phyloP scores from a whole-genome alignment of 2,329 filamentous ascomycete genomes.

The Mycocentrospora acerina region DNA sequence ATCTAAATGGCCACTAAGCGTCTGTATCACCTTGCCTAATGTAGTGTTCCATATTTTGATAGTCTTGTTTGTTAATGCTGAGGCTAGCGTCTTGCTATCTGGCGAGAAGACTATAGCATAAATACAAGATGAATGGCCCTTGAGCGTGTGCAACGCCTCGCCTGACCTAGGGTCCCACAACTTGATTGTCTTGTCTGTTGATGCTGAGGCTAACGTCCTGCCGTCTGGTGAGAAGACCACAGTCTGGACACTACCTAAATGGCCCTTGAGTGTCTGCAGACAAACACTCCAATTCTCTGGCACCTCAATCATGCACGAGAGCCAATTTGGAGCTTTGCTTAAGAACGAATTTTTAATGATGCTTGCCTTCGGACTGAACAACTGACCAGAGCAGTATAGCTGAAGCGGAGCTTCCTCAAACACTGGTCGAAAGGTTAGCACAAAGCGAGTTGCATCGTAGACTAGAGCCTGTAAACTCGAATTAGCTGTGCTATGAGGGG shows the following conservation, averaged over 20 bases:
- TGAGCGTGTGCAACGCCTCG: constrained; percentile 6
- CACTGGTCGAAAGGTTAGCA: constrained; percentile 19
- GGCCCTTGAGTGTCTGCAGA: constrained; percentile 6
- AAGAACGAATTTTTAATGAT: constrained; percentile 11
- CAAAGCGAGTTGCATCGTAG: constrained; percentile 37
- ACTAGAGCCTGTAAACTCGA: too few species aligned
- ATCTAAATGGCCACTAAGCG: too few species aligned
- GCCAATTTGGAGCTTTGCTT: constrained; percentile 1
- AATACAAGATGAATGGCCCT: constrained; percentile 5
- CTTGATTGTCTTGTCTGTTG: constrained; percentile 11
- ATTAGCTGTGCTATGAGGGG: too few species aligned
- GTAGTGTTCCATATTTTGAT: too few species aligned
- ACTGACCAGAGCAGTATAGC: constrained; percentile 40
- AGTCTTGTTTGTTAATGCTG: neutral
- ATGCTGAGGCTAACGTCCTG: constrained; percentile 14
- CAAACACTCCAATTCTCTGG: constrained; percentile 14
- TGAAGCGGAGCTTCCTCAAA: constrained; percentile 40
- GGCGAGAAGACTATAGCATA: constrained; percentile 2
- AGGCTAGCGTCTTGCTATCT: constrained; percentile 5
- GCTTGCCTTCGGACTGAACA: constrained; percentile 36
- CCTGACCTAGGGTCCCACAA: constrained; percentile 13
- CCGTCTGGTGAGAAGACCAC: constrained; percentile 19
- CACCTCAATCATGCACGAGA: constrained; percentile 5
- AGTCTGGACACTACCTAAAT: constrained; percentile 63
- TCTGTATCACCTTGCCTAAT: too few species aligned